A percentile compares a stretch with the other conserved stretches of the same genome.
These are phyloP conservation scores for Dichomitus squalens DNA, from an alignment of 1,284 basidiomycete genomes.

Conservation along the genomic window DNA sequence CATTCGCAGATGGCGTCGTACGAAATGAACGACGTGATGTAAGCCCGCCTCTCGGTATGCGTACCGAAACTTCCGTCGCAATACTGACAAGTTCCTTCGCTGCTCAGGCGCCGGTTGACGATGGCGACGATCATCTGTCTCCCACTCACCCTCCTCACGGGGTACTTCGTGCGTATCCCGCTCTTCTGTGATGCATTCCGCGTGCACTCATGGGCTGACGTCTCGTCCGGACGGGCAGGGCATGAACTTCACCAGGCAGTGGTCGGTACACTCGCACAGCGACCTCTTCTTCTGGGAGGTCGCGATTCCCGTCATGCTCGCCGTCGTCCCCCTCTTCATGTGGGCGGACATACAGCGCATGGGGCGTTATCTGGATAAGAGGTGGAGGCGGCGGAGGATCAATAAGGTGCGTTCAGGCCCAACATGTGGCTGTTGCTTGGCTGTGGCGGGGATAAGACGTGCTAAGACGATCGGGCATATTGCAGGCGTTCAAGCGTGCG, in stretches of 20 bases:
- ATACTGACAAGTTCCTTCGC: neutral
- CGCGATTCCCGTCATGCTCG: slow-evolving; percentile 59
- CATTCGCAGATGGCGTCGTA: slow-evolving; percentile 58
- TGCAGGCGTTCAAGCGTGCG: slow-evolving; percentile 2
- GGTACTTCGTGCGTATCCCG: slow-evolving; percentile 60
- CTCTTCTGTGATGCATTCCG: neutral
- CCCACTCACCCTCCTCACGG: slow-evolving; percentile 69
- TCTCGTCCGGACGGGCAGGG: slow-evolving; percentile 50
- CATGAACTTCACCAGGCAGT: slow-evolving; percentile 67
- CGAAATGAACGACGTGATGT: slow-evolving; percentile 74
- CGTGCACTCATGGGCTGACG: neutral
- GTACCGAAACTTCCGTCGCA: slow-evolving; percentile 6
- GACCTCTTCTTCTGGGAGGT: slow-evolving; percentile 71
- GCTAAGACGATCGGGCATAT: too few species aligned
- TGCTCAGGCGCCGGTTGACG: slow-evolving; percentile 52
- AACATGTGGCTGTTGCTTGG: too few species aligned
- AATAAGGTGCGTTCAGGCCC: slow-evolving; percentile 35
- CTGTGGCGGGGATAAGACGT: too few species aligned
- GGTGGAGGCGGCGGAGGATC: slow-evolving; percentile 28
- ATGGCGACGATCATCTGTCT: slow-evolving; percentile 70
- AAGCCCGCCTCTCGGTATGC: too few species aligned
- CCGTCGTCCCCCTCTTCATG: slow-evolving; percentile 58
- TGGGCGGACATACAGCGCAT: slow-evolving; percentile 51
- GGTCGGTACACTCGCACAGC: slow-evolving; percentile 48
- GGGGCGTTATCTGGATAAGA: slow-evolving; percentile 49